phyloP scores from a whole-genome alignment of 805 yeast species.

The Wickerhamiella musiphila region DNA sequence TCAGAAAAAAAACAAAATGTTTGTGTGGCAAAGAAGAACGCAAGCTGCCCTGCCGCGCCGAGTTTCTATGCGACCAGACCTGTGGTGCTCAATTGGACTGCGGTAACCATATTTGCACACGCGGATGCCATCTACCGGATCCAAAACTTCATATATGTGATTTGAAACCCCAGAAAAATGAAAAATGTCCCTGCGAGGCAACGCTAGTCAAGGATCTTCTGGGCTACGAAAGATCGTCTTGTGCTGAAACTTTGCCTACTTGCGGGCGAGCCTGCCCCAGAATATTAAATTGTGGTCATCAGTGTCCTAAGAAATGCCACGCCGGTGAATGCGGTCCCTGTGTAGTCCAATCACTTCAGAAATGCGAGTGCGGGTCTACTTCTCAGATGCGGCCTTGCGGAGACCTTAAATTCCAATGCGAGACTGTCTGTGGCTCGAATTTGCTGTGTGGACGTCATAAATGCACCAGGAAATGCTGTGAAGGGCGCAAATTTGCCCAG shows the following conservation, averaged over 20 bases:
- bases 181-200: constrained; percentile 15
- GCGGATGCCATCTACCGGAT: constrained; percentile 5
- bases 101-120: constrained; percentile 8
- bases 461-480: constrained; percentile 8
- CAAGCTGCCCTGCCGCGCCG: constrained; percentile 2
- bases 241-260: constrained; percentile 7
- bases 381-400: constrained; percentile 1
- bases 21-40: constrained; percentile 7
- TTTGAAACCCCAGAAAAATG: constrained; percentile 6
- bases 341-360: neutral
- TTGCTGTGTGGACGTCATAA: constrained; percentile 8
- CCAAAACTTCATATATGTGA: constrained; percentile 7
- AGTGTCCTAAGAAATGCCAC: constrained; percentile 7
- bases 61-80: constrained; percentile 5
- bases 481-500: constrained; percentile 2
- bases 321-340: constrained; percentile 8
- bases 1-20: constrained; percentile 24
- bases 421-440: constrained; percentile 3
- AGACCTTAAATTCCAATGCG: constrained; percentile 4
- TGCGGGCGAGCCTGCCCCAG: constrained; percentile 9
- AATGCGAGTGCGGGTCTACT: constrained; percentile 5
- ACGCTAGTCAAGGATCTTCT: neutral
- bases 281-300: constrained; percentile 7
- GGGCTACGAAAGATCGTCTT: constrained; percentile 3
- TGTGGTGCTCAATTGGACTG: constrained; percentile 8